Percentiles rank a stretch among this genome's conserved stretches.
These are phyloP conservation scores for Sinapis alba DNA, from an alignment of 441 rosid species.

Conservation along the genomic window DNA sequence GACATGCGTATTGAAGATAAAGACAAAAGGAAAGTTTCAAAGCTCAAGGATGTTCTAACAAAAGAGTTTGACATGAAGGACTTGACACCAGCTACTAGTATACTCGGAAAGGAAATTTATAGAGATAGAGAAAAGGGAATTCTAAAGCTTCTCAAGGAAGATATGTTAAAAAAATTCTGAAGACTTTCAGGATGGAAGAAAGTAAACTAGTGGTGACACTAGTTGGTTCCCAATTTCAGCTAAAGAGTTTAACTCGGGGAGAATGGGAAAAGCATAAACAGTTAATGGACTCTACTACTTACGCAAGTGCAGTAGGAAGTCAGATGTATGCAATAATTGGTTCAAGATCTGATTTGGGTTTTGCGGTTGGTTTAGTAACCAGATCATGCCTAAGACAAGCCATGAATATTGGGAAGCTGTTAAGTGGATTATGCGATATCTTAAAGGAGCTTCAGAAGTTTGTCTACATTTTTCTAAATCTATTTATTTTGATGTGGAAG, in stretches of 20 bases:
- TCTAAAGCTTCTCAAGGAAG: not conserved
- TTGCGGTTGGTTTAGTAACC: not conserved
- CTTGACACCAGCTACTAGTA: too few relatives aligned
- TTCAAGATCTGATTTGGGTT: not conserved
- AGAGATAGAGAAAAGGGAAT: too few relatives aligned
- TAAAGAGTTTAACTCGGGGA: not conserved
- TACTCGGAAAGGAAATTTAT: too few relatives aligned
- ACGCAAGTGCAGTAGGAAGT: not conserved
- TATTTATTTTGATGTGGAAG: not conserved
- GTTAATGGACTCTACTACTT: not conserved
- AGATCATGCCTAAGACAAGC: not conserved
- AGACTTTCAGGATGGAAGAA: not conserved
- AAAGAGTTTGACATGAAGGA: too few relatives aligned
- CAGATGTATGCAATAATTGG: not conserved
- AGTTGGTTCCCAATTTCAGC: not conserved
- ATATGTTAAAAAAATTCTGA: not conserved
- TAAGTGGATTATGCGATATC: not conserved
- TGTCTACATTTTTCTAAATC: not conserved
- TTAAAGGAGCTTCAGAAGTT: too few relatives aligned
- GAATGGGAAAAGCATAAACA: not conserved
- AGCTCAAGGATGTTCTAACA: too few relatives aligned
- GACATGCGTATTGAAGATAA: too few relatives aligned
- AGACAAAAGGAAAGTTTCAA: too few relatives aligned
- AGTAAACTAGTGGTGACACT: not conserved
- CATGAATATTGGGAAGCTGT: not conserved